phyloP scores from a whole-genome alignment of 192 early-diverging fungal species.

The Rhizophlyctis rosea region DNA sequence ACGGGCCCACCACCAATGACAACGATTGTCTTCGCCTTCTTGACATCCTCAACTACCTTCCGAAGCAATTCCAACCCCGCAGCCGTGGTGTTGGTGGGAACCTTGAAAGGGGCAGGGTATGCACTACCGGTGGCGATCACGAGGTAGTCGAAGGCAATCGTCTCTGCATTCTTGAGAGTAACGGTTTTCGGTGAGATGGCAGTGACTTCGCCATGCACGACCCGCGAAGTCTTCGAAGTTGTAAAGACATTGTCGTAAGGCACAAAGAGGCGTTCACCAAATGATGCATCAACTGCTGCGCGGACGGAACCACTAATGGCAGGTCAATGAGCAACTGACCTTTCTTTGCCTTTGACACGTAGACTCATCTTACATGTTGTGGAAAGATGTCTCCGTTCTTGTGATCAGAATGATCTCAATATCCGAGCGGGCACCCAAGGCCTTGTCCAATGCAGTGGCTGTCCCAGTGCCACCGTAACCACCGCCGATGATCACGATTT shows the following conservation, averaged over 20 bases:
- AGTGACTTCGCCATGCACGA: slow-evolving; percentile 49
- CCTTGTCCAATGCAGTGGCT: neutral
- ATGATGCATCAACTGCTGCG: slow-evolving; percentile 24
- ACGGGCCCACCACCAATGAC: slow-evolving; percentile 74
- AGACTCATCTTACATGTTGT: slow-evolving; percentile 1
- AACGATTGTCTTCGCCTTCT: slow-evolving; percentile 46
- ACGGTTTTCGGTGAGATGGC: slow-evolving; percentile 39
- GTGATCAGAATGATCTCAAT: slow-evolving; percentile 3
- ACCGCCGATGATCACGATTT: slow-evolving; percentile 5
- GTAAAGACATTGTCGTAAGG: slow-evolving; percentile 39
- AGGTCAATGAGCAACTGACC: too few relatives aligned
- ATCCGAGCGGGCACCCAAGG: neutral
- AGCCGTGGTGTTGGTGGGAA: slow-evolving; percentile 33
- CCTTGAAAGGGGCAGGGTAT: slow-evolving; percentile 44
- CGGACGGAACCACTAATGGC: slow-evolving; percentile 27
- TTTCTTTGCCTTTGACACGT: too few relatives aligned
- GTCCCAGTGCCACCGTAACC: neutral
- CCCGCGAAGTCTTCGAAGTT: slow-evolving; percentile 16
- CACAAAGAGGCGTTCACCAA: slow-evolving; percentile 31
- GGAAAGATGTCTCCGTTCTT: neutral
- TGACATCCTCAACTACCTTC: slow-evolving; percentile 38
- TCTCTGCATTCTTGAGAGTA: slow-evolving; percentile 44
- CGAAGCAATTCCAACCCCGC: slow-evolving; percentile 34
- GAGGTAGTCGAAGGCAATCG: slow-evolving; percentile 62
- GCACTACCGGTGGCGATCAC: slow-evolving; percentile 61